phyloP scores from a whole-genome alignment of 495 filamentous ascomycete genomes.

The Glonium stellatum region DNA sequence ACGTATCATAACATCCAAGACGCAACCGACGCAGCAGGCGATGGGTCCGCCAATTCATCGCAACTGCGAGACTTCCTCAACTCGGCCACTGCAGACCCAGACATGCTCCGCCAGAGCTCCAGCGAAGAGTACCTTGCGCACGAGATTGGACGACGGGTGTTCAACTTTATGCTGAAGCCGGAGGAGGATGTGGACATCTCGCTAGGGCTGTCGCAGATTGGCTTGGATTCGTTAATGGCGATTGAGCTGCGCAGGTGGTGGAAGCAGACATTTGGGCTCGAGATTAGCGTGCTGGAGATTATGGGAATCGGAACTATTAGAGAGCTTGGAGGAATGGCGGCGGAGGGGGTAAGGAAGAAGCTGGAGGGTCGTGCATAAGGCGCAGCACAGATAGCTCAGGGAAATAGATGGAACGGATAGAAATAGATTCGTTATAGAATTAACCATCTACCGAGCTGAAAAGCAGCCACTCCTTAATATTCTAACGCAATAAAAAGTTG shows the following conservation, averaged over 20 bases:
- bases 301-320: no score
- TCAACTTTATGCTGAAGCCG: neutral
- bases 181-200: constrained; percentile 4
- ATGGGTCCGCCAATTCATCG: neutral
- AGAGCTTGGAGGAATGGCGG: no score
- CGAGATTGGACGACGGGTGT: constrained; percentile 9
- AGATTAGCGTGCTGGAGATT: constrained; percentile 13
- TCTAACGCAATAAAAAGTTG: no score
- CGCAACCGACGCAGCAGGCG: neutral
- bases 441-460: no score
- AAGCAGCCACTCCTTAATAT: no score
- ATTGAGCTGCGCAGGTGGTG: constrained; percentile 15
- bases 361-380: no score
- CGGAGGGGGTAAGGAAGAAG: no score
- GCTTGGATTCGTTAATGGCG: constrained; percentile 9
- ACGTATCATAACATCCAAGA: constrained; percentile 1
- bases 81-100: neutral
- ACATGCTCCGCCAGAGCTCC: neutral
- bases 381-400: no score
- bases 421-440: no score
- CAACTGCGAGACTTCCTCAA: no score
- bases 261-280: constrained; percentile 4
- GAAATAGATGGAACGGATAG: no score
- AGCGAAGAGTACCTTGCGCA: neutral
- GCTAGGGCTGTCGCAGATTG: neutral